Conservation (phyloP, 1,284 basidiomycete genomes). For the Ustilago nuda region DNA sequence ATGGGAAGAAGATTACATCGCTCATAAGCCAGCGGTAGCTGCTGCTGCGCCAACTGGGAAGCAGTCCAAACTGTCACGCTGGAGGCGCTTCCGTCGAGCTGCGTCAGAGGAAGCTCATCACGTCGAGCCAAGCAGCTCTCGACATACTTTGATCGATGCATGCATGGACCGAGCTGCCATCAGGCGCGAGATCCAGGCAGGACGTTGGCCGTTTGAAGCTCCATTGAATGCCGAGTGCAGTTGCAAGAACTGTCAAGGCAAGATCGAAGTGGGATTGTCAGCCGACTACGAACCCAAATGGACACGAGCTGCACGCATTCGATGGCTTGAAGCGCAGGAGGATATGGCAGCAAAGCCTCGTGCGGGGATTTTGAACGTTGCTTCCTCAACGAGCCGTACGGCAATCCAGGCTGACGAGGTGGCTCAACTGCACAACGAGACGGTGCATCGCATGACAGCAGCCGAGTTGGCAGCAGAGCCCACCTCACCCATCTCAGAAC, state of each 20-base stretch:
- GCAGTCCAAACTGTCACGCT: constrained; percentile 21
- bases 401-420: constrained; percentile 49
- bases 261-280: constrained; percentile 37
- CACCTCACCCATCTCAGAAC: constrained; percentile 17
- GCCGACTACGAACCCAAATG: constrained; percentile 39
- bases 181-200: constrained; percentile 31
- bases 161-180: constrained; percentile 24
- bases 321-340: constrained; percentile 41
- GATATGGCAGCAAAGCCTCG: constrained; percentile 7
- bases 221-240: constrained; percentile 44
- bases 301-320: constrained; percentile 35
- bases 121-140: constrained; percentile 11
- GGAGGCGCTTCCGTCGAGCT: constrained; percentile 33
- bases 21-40: neutral
- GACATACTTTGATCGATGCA: neutral
- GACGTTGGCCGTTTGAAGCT: constrained; percentile 46
- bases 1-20: neutral
- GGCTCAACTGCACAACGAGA: constrained; percentile 37
- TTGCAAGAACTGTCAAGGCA: constrained; percentile 45
- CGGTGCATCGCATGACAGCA: constrained; percentile 30
- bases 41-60: constrained; percentile 7
- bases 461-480: constrained; percentile 40
- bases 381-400: constrained; percentile 19
- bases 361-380: neutral
- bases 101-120: constrained; percentile 22